Evolutionary conservation across 306 rosid genomes (phyloP).

Genomic region (Macrotyloma uniflorum): DNA sequence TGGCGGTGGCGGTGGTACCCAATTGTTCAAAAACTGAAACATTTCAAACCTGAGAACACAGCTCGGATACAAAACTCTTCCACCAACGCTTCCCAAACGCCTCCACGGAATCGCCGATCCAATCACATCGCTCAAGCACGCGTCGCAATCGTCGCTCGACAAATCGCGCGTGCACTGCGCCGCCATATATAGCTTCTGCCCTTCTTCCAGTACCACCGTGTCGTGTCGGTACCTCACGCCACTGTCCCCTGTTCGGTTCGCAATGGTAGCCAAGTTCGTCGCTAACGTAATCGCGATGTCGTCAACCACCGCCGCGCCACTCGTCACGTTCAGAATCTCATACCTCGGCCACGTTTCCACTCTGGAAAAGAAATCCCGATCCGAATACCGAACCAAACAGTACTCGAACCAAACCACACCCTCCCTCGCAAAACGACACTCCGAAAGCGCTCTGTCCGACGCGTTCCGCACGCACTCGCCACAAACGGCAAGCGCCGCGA

Average conservation of each 20-base stretch:
- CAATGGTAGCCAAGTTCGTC: not conserved
- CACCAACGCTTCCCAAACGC: not conserved
- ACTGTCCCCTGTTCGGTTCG: not conserved
- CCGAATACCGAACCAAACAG: not conserved
- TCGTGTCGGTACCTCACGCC: not conserved
- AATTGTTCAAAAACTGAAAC: not conserved
- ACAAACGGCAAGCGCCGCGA: not conserved
- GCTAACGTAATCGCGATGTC: not conserved
- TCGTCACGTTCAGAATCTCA: not conserved
- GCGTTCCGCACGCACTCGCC: not conserved
- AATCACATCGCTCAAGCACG: not conserved
- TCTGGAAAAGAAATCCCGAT: not conserved
- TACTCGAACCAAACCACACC: not conserved
- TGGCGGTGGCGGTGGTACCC: not conserved
- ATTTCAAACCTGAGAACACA: not conserved
- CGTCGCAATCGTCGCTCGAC: not conserved
- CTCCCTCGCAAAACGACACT: not conserved
- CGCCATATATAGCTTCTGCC: not conserved
- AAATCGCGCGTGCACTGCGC: not conserved
- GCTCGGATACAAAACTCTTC: not conserved
- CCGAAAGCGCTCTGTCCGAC: too few species aligned
- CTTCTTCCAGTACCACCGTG: not conserved
- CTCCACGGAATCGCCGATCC: not conserved
- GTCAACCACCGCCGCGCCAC: not conserved
- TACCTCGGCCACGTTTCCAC: not conserved